Conservation (phyloP, 805 yeast genomes). For the Ogataea nonfermentans region DNA sequence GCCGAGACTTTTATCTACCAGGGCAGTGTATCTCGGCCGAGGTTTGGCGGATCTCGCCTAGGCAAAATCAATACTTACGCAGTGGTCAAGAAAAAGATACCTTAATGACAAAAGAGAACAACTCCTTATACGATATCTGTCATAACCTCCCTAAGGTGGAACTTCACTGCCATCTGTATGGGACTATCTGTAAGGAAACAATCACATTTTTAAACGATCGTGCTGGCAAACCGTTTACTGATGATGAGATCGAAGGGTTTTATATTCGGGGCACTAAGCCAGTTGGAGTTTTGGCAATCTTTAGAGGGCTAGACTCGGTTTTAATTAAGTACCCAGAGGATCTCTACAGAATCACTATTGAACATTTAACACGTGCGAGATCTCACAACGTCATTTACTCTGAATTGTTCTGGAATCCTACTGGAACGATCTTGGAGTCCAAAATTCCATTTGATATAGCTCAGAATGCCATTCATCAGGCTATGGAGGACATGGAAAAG, state of each 20-base stretch:
- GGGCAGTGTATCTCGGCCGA: constrained; percentile 8
- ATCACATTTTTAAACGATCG: constrained; percentile 25
- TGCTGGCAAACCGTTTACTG: constrained; percentile 24
- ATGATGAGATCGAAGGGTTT: constrained; percentile 28
- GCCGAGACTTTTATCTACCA: constrained; percentile 6
- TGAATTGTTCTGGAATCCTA: constrained; percentile 36
- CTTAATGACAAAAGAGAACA: neutral
- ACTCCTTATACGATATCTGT: constrained; percentile 20
- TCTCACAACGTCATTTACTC: constrained; percentile 28
- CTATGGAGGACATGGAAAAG: constrained; percentile 25
- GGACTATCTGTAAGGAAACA: constrained; percentile 30
- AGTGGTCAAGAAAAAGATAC: neutral
- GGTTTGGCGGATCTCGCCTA: constrained; percentile 2
- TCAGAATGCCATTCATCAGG: constrained; percentile 27
- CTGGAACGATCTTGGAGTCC: constrained; percentile 31
- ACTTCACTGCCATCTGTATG: constrained; percentile 34
- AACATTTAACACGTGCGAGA: constrained; percentile 26
- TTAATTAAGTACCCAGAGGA: constrained; percentile 27
- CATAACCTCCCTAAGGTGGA: constrained; percentile 33
- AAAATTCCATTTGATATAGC: constrained; percentile 28
- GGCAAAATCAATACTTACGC: neutral
- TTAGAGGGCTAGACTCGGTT: constrained; percentile 29
- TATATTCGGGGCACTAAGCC: constrained; percentile 34
- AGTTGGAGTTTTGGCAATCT: constrained; percentile 31
- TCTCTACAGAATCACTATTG: constrained; percentile 28